These are phyloP conservation scores for Neonectria sp. DNA, from an alignment of 2,329 filamentous ascomycete genomes.

Conservation along the genomic window DNA sequence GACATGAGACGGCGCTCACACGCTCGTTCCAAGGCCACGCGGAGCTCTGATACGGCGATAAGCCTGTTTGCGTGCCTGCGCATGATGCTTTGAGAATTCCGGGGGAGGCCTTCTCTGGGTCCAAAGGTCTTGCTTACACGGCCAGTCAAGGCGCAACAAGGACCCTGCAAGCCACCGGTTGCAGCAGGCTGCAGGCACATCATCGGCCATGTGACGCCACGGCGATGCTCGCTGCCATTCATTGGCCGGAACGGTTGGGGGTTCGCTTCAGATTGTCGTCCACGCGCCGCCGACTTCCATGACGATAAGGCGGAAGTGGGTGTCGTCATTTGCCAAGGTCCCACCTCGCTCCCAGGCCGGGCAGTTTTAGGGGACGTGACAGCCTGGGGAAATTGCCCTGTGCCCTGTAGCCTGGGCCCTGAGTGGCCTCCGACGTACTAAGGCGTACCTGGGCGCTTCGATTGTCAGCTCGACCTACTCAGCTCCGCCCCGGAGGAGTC, in stretches of 20 bases:
- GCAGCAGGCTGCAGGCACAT: constrained; percentile 12
- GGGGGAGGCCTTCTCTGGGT: background rate
- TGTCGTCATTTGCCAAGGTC: constrained; percentile 26
- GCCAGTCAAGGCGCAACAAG: background rate
- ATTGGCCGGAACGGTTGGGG: constrained; percentile 23
- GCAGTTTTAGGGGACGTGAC: background rate
- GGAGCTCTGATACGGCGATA: constrained; percentile 27
- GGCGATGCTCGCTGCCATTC: constrained; percentile 1
- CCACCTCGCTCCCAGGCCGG: too few species aligned
- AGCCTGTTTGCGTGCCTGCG: background rate
- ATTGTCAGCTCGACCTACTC: constrained; percentile 34
- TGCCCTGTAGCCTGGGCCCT: constrained; percentile 3
- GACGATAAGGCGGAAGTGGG: constrained; percentile 19
- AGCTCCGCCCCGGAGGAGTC: constrained; percentile 32
- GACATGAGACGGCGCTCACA: constrained; percentile 7
- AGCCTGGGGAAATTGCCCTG: background rate
- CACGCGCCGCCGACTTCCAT: constrained; percentile 21
- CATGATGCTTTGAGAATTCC: constrained; percentile 1
- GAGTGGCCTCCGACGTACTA: too few species aligned
- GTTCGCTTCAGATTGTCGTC: constrained; percentile 18
- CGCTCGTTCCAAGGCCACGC: constrained; percentile 16
- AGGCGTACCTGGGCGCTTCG: background rate
- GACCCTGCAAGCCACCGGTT: background rate
- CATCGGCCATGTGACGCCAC: constrained; percentile 25
- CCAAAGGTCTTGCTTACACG: too few species aligned